Conservation (phyloP, 225 moss, liverwort and hornwort genomes). For the Asterella californica region DNA sequence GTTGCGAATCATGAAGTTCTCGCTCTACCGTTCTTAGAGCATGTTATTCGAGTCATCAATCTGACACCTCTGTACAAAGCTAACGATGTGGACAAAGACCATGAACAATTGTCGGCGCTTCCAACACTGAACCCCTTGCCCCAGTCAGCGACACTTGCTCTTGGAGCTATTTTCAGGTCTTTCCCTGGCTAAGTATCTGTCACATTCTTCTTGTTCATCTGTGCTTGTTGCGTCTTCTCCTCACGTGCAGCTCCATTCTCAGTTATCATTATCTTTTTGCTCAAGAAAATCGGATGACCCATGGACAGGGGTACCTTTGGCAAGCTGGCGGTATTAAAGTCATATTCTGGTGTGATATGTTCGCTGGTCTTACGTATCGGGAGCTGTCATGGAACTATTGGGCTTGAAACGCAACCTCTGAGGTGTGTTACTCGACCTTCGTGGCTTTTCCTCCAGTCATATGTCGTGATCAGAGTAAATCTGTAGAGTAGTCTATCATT, state of each 20-base stretch:
- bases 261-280: not conserved
- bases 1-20: slow-evolving; percentile 68
- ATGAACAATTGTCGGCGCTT: slow-evolving; percentile 42
- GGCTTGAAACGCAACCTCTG: slow-evolving; percentile 65
- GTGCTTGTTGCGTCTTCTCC: not conserved
- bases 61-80: slow-evolving; percentile 71
- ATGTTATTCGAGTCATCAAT: slow-evolving; percentile 77
- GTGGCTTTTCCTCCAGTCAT: not conserved
- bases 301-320: slow-evolving; percentile 44
- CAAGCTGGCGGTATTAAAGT: slow-evolving; percentile 61
- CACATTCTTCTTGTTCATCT: not conserved
- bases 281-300: not conserved
- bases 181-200: not conserved
- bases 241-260: not conserved
- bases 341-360: slow-evolving; percentile 85
- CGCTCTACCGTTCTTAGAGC: slow-evolving; percentile 80
- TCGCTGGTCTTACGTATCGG: slow-evolving; percentile 87
- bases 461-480: not conserved
- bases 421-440: slow-evolving; percentile 39
- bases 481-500: not conserved
- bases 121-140: slow-evolving; percentile 69
- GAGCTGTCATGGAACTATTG: slow-evolving; percentile 81
- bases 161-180: slow-evolving; percentile 92
- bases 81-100: slow-evolving; percentile 68
- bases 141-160: slow-evolving; percentile 79